A percentile compares a stretch with the other conserved stretches of the same genome.
Evolutionary conservation across 2,329 filamentous ascomycete genomes (phyloP).

Genomic region (Colletotrichum musae): DNA sequence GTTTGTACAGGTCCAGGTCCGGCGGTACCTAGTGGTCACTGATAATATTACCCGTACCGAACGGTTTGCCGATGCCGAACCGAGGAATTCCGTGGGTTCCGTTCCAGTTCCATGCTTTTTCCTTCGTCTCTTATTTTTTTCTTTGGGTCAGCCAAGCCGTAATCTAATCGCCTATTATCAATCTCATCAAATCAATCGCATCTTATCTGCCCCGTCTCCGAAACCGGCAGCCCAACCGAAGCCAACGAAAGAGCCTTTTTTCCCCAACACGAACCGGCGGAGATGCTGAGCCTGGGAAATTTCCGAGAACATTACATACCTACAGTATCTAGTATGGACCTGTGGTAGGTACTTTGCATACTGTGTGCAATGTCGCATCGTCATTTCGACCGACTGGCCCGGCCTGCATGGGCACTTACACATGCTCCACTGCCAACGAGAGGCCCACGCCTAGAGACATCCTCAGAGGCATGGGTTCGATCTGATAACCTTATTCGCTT

Average conservation of each 20-base stretch:
- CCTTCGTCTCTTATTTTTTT: neutral
- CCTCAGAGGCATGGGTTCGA: constrained; percentile 25
- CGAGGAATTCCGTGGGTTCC: constrained; percentile 28
- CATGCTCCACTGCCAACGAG: constrained; percentile 5
- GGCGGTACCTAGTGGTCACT: too few species aligned
- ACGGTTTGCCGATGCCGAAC: constrained; percentile 24
- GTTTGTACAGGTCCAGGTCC: neutral
- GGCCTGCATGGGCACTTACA: constrained; percentile 1
- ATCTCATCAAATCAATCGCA: constrained; percentile 43
- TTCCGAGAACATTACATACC: neutral
- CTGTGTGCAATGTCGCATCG: constrained; percentile 21
- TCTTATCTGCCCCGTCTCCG: constrained; percentile 40
- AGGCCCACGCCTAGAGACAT: constrained; percentile 16
- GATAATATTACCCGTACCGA: too few species aligned
- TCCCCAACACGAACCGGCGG: constrained; percentile 7
- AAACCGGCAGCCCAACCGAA: constrained; percentile 20
- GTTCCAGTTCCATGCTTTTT: too few species aligned
- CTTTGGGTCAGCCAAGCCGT: constrained; percentile 2
- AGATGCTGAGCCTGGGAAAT: constrained; percentile 1
- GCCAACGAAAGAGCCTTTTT: neutral
- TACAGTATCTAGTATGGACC: constrained; percentile 6
- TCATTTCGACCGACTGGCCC: constrained; percentile 30
- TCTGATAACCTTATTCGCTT: constrained; percentile 39
- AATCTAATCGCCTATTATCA: constrained; percentile 38
- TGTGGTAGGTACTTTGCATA: neutral